Evolutionary conservation across 2,329 filamentous ascomycete genomes (phyloP), one percentile per base, ranked within the genome.

Genomic region (Calonectria pteridis): DNA sequence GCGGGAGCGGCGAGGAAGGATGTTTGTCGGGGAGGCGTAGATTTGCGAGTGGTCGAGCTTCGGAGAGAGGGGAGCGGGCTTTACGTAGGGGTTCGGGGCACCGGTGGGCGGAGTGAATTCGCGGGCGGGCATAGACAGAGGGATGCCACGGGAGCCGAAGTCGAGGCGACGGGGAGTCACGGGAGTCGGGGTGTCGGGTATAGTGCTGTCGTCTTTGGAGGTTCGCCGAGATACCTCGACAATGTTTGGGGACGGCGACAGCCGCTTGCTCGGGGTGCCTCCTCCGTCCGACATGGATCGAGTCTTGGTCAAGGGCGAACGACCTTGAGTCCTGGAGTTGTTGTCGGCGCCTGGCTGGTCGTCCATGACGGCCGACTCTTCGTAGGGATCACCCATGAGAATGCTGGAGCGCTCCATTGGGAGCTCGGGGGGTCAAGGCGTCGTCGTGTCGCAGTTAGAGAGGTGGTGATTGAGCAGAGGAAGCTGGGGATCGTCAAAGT

Each of bases 1-100:
- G 70, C 96, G 92, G 35, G 96, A 98, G 74, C 96, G 93, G 76
- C 96, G 92, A 23, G 96, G 96, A 10, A 98, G 89, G 59, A 98
- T 94, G 68, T 96, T 97, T 31, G 94, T 93, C 2, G 96, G 95
- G 2, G 95, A 96, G 51, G 94, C 94, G 86, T 97, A 98, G 62
- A 93, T 95, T 77, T 95, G 94, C 26, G 93, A 93, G 70, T 94
- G 90, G 83, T 98, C 95, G 76, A 97, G 90, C 83, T 97, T 95
- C 20, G 96, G 95, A 2, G 95, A 98, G 73, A 96, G 89, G 78
- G 95, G 95, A 31, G 86, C 86, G n/a, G 92, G 87, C 80, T 90
- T 93, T 66, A 83, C 82, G 71, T 84, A 83, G n/a, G 82, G 77
- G 74, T 82, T 85, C 53, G 83, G 81, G 62, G 81, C 79, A 49